Evolutionary conservation across 345 rosid species (phyloP).

Genomic region (Syzygium jambos): DNA sequence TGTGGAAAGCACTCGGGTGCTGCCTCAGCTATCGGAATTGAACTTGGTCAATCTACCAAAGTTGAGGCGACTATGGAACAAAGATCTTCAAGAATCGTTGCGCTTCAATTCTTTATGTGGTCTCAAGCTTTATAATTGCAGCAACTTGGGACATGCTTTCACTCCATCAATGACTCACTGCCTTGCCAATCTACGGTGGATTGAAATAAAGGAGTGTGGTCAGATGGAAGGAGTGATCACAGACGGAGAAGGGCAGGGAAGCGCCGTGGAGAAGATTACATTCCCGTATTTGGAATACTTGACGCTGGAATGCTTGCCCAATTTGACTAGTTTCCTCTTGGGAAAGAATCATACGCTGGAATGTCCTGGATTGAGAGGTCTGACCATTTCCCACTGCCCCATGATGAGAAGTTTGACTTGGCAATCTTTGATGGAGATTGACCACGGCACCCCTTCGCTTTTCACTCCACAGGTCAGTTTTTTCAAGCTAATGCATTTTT

Average conservation of each 20-base stretch:
- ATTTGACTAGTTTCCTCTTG: background rate
- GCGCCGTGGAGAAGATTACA: accelerated
- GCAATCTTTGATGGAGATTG: no score
- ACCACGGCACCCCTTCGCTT: accelerated
- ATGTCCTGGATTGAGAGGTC: accelerated
- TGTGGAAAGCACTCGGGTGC: accelerated
- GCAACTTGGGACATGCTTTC: background rate
- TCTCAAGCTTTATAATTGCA: background rate
- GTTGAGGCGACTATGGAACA: background rate
- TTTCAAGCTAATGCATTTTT: background rate
- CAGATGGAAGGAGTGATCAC: background rate
- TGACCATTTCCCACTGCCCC: accelerated
- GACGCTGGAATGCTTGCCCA: accelerated
- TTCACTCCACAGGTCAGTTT: background rate
- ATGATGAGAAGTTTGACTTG: accelerated
- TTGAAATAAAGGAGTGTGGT: background rate
- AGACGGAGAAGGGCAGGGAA: background rate
- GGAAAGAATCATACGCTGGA: accelerated
- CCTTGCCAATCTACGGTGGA: accelerated
- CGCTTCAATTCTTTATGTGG: accelerated
- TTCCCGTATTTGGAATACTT: accelerated
- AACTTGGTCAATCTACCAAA: background rate
- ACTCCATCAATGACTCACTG: accelerated
- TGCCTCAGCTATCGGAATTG: accelerated
- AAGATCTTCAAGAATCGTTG: background rate